These are phyloP conservation scores for Rhynchospora pubera DNA, from an alignment of 176 grass and related monocot species.

Conservation along the genomic window DNA sequence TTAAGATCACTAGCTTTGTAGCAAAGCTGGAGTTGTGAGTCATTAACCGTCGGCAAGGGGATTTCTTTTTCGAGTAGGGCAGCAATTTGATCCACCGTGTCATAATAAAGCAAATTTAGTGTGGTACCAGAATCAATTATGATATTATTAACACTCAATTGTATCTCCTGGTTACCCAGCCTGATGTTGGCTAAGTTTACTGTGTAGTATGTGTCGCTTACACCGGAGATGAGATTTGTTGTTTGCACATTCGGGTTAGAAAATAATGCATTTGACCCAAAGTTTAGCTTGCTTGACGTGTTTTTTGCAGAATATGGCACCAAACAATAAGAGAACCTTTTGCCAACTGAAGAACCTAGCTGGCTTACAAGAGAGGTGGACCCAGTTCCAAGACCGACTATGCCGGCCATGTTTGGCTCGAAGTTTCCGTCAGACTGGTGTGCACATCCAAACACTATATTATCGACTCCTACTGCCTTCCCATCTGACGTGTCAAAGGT, in stretches of 20 bases:
- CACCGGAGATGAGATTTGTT: not conserved
- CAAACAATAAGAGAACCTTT: conserved; percentile 30
- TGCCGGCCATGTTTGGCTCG: not conserved
- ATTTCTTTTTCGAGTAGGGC: not conserved
- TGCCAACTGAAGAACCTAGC: conserved; percentile 8
- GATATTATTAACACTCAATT: not conserved
- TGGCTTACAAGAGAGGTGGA: conserved; percentile 10
- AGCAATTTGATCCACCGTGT: not conserved
- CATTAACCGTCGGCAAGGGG: not conserved
- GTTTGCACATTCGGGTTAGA: conserved; percentile 9
- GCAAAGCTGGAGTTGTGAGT: not conserved
- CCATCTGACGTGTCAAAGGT: not conserved
- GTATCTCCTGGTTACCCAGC: not conserved
- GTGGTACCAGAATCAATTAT: conserved; percentile 4
- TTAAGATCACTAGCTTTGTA: not conserved
- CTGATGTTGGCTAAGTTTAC: not conserved
- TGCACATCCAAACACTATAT: conserved; percentile 16
- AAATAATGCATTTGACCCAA: conserved; percentile 7
- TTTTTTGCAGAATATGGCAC: not conserved
- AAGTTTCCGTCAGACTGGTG: not conserved
- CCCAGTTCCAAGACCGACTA: conserved; percentile 5
- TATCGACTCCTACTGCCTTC: not conserved
- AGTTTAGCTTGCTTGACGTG: not conserved
- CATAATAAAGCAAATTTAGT: not conserved
- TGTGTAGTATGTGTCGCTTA: conserved; percentile 12